phyloP scores from a whole-genome alignment of 192 early-diverging fungal species.

The Dispira simplex region DNA sequence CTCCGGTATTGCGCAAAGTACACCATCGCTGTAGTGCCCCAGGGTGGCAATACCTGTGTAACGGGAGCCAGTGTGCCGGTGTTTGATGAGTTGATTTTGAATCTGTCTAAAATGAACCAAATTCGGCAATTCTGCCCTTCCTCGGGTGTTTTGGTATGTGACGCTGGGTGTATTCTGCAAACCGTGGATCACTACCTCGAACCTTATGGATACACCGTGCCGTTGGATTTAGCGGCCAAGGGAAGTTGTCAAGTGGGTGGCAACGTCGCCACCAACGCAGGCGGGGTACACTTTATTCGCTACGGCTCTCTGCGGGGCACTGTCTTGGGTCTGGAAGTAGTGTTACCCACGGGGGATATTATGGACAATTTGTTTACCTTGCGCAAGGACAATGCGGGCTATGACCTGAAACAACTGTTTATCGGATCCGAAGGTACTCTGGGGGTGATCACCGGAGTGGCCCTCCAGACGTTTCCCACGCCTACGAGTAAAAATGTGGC shows the following conservation, averaged over 20 bases:
- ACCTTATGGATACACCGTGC: conserved; percentile 80
- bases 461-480: conserved; percentile 61
- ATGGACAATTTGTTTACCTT: conserved; percentile 67
- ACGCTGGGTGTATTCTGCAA: conserved; percentile 89
- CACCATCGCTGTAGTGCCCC: conserved; percentile 82
- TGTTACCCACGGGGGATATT: conserved; percentile 82
- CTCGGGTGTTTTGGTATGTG: conserved; percentile 75
- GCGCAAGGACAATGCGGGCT: conserved; percentile 97
- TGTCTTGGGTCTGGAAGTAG: conserved; percentile 87
- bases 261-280: conserved; percentile 96
- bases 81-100: conserved; percentile 87
- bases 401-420: conserved; percentile 95
- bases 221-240: conserved; percentile 81
- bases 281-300: conserved; percentile 80
- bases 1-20: conserved; percentile 78
- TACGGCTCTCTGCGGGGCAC: conserved; percentile 95
- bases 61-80: conserved; percentile 92
- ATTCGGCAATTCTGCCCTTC: conserved; percentile 53
- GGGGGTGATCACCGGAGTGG: conserved; percentile 85
- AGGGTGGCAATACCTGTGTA: conserved; percentile 96
- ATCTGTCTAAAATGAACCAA: conserved; percentile 62
- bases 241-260: conserved; percentile 96
- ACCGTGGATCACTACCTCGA: conserved; percentile 71
- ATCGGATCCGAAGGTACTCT: conserved; percentile 94
- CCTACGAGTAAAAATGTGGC: conserved; percentile 62